These are phyloP conservation scores for Naumovozyma castellii DNA, from an alignment of 805 yeast genomes.

Conservation along the genomic window DNA sequence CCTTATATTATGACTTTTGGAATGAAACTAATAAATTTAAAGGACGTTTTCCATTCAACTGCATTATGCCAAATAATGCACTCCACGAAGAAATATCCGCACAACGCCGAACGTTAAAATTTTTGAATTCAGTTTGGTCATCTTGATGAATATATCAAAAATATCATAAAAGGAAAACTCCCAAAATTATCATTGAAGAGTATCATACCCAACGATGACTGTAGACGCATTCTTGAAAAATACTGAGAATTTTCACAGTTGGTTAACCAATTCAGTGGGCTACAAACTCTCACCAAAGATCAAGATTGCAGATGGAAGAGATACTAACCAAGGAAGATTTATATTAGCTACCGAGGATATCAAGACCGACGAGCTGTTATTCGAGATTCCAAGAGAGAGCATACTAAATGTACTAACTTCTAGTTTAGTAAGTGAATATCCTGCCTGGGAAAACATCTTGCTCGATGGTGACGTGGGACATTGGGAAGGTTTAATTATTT, in stretches of 20 bases:
- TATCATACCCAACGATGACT: background rate
- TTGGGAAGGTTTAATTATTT: conserved; percentile 73
- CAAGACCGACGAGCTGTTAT: conserved; percentile 50
- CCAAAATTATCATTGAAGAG: no score
- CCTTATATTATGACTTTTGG: no score
- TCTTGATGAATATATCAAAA: no score
- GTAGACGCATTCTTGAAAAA: conserved; percentile 3
- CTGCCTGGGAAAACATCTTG: conserved; percentile 24
- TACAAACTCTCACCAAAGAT: conserved; percentile 48
- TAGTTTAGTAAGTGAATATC: conserved; percentile 32
- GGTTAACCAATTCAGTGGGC: conserved; percentile 36
- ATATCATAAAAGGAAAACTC: no score
- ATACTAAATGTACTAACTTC: conserved; percentile 55
- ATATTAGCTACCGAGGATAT: conserved; percentile 58
- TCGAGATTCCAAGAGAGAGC: conserved; percentile 53
- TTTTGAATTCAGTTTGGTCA: no score
- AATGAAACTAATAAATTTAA: no score
- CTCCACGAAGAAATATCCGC: no score
- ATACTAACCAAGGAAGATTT: conserved; percentile 64
- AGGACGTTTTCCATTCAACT: no score
- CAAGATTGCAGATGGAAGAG: conserved; percentile 50
- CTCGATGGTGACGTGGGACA: conserved; percentile 39
- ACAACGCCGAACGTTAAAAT: no score
- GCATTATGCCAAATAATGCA: no score
- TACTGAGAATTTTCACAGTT: conserved; percentile 36